Base-by-base conservation (phyloP, 768 basidiomycete genomes). In the Tremella yokohamensis region DNA sequence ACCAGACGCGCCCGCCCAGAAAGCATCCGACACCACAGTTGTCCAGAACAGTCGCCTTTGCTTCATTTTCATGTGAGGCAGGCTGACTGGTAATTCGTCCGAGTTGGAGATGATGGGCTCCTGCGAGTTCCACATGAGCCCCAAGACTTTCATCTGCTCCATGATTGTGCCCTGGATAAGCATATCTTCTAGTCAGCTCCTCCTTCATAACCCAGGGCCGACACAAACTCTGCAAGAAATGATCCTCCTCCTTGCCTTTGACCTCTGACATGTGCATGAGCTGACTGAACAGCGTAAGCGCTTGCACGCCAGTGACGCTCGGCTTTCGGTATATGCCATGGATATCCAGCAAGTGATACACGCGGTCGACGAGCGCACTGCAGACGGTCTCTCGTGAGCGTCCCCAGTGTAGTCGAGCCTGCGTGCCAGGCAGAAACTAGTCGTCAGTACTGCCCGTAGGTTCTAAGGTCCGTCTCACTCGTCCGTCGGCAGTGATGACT, bases 381-480 rank as follows among this genome's bases (percentile, higher is more conserved):
- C 67, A 69, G 11, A 55, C 67, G 40, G 25, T 25, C 3, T 52
- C 8, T 12, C 67, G 47, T 1, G 64, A 51, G 34, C 54, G 29
- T 12, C 67, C 67, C 67, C 67, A 69, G 38, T 69, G 64, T 25
- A 60, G 49, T 18, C 67, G 61, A 9, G 67, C 67, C 34, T 53
- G 64, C 22, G 64, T 65, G 9, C 67, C 67, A 12, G 67, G 64
- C 20, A 53, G 38, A 22, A 63, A 64, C 67, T 69, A 22, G 24
- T 8, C 16, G 15, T 42, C 19, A 53, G 39, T 34, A 11, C 25
- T 20, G n/a, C 40, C 25, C 16, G 29, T 3, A 8, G 39, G 13
- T 40, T 9, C 7, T 25, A 34, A 1, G 8, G 49, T 20, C 24
- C n/a, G 19, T 1, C 66, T 49, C 25, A 68, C 66, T n/a, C 62